Evolutionary conservation across 805 yeast genomes (phyloP).

Genomic region (Isabelozyma heimii): DNA sequence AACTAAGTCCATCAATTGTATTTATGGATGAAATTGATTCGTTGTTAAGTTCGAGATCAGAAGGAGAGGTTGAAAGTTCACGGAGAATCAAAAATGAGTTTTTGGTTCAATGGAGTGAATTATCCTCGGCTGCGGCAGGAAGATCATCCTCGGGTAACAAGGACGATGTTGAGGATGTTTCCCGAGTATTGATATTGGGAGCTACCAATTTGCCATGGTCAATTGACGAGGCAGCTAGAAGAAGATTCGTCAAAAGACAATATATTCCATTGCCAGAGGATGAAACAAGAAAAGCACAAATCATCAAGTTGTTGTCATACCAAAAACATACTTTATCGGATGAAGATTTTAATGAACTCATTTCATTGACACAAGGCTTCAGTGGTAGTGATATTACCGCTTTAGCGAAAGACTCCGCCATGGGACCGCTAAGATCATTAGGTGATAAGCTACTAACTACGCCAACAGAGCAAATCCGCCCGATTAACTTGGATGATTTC

Average conservation of each 20-base stretch:
- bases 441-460: slow-evolving; percentile 78
- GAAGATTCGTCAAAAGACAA: slow-evolving; percentile 87
- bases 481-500: slow-evolving; percentile 73
- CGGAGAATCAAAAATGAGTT: slow-evolving; percentile 91
- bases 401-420: slow-evolving; percentile 93
- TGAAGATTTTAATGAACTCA: slow-evolving; percentile 57
- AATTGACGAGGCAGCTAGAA: slow-evolving; percentile 93
- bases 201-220: slow-evolving; percentile 98
- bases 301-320: slow-evolving; percentile 60
- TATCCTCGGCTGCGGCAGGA: slow-evolving; percentile 81
- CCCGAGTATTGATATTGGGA: slow-evolving; percentile 82
- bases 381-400: slow-evolving; percentile 96
- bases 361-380: slow-evolving; percentile 68
- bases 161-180: slow-evolving; percentile 24
- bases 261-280: slow-evolving; percentile 92
- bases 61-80: slow-evolving; percentile 82
- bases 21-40: slow-evolving; percentile 97
- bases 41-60: slow-evolving; percentile 70
- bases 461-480: slow-evolving; percentile 73
- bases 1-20: slow-evolving; percentile 86
- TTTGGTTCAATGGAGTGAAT: slow-evolving; percentile 90
- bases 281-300: slow-evolving; percentile 73
- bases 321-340: slow-evolving; percentile 71
- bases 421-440: slow-evolving; percentile 90
- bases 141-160: slow-evolving; percentile 52